phyloP scores from a whole-genome alignment of 495 filamentous ascomycete species.

The Cercophora scortea region DNA sequence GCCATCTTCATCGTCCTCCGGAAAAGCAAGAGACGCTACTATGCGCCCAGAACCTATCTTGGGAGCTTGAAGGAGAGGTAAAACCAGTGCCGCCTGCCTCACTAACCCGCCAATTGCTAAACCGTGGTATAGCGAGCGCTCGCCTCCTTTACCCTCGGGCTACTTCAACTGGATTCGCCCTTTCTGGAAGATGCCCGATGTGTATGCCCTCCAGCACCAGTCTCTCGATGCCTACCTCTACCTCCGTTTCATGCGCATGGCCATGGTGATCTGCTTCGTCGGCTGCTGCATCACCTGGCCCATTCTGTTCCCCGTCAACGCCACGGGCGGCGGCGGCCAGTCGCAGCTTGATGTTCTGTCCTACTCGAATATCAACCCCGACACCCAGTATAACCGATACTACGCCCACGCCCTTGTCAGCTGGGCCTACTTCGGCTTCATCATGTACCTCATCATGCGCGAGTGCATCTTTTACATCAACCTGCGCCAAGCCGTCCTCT shows the following conservation, averaged over 20 bases:
- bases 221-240: constrained; percentile 85
- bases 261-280: constrained; percentile 64
- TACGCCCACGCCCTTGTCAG: constrained; percentile 70
- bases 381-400: constrained; percentile 46
- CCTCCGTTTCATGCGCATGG: constrained; percentile 74
- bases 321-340: constrained; percentile 60
- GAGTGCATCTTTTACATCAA: constrained; percentile 95
- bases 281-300: constrained; percentile 80
- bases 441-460: constrained; percentile 83
- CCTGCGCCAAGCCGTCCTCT: constrained; percentile 85
- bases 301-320: constrained; percentile 78
- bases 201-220: constrained; percentile 79
- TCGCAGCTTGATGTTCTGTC: constrained; percentile 72
- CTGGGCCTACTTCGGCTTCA: constrained; percentile 75
- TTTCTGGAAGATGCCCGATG: constrained; percentile 75
- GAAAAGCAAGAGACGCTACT: constrained; percentile 62
- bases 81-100: constrained; percentile 5
- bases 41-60: constrained; percentile 84
- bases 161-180: constrained; percentile 65
- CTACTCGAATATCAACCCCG: constrained; percentile 59
- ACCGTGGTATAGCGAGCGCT: constrained; percentile 47
- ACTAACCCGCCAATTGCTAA: neutral
- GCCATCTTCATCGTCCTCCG: constrained; percentile 71
- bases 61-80: constrained; percentile 61
- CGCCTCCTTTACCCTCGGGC: constrained; percentile 60